A percentile compares a stretch with the other conserved stretches of the same genome.
These are phyloP conservation scores for Russula sp. DNA, from an alignment of 768 basidiomycete genomes.

Conservation along the genomic window DNA sequence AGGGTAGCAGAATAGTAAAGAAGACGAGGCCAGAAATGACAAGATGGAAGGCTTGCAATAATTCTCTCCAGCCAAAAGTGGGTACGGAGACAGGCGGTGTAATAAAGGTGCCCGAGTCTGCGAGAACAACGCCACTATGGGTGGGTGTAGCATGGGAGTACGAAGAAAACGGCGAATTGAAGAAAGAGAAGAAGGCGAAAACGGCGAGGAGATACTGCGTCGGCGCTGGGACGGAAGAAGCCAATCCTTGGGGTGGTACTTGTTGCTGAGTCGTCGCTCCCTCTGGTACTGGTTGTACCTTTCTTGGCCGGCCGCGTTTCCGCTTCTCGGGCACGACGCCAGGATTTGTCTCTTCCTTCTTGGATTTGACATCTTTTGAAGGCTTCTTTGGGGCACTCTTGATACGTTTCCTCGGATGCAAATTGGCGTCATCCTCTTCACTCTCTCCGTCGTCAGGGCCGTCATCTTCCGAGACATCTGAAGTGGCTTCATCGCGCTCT, in stretches of 20 bases:
- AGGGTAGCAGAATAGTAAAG: conserved; percentile 50
- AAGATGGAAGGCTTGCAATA: conserved; percentile 63
- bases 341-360: conserved; percentile 35
- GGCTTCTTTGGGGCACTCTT: conserved; percentile 44
- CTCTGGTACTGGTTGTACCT: conserved; percentile 53
- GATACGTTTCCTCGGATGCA: conserved; percentile 60
- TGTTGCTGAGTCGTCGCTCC: conserved; percentile 27
- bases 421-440: conserved; percentile 40
- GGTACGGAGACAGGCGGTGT: conserved; percentile 22
- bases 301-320: conserved; percentile 80
- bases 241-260: conserved; percentile 29
- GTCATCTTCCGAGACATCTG: conserved; percentile 43
- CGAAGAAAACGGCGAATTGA: conserved; percentile 67
- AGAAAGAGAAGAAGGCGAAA: conserved; percentile 83
- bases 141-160: conserved; percentile 42
- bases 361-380: conserved; percentile 45
- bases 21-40: conserved; percentile 63
- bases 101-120: conserved; percentile 36
- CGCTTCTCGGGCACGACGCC: conserved; percentile 63
- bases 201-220: conserved; percentile 74
- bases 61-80: conserved; percentile 49
- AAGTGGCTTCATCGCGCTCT: conserved; percentile 58
- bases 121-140: conserved; percentile 59
- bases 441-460: conserved; percentile 53
- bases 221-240: conserved; percentile 26